Conservation (phyloP, 2,329 filamentous ascomycete species). For the Curvularia hawaiiensis region DNA sequence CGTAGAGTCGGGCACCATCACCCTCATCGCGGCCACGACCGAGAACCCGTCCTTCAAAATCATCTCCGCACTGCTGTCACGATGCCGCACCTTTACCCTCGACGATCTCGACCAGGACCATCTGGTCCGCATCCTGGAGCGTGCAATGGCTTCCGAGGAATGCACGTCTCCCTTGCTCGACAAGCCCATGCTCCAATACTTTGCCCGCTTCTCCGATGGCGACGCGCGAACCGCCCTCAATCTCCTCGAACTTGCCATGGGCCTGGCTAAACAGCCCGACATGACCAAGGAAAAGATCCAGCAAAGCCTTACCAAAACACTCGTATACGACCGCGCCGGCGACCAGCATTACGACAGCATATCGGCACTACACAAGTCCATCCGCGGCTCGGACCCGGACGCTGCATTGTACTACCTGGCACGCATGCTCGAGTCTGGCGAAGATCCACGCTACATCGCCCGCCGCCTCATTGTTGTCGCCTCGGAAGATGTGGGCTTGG, state of each 20-base stretch:
- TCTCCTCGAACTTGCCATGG: conserved; percentile 85
- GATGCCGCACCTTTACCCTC: conserved; percentile 90
- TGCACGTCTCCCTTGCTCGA: conserved; percentile 68
- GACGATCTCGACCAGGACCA: conserved; percentile 74
- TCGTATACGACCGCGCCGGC: conserved; percentile 92
- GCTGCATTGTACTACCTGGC: conserved; percentile 93
- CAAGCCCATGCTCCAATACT: conserved; percentile 76
- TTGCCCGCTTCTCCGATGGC: conserved; percentile 86
- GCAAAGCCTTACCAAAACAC: conserved; percentile 80
- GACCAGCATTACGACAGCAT: conserved; percentile 99
- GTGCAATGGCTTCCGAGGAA: conserved; percentile 71
- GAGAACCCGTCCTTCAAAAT: conserved; percentile 97
- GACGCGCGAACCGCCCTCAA: conserved; percentile 94
- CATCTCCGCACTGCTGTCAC: conserved; percentile 81
- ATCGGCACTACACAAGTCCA: conserved; percentile 94
- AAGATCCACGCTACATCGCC: conserved; percentile 91
- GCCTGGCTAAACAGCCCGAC: conserved; percentile 67
- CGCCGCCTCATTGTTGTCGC: conserved; percentile 93
- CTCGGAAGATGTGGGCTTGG: conserved; percentile 90
- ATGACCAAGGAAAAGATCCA: conserved; percentile 81
- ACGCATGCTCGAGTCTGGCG: conserved; percentile 92
- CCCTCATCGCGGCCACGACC: conserved; percentile 91
- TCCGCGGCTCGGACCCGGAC: conserved; percentile 84
- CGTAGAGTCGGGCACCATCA: conserved; percentile 89
- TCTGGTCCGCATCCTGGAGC: conserved; percentile 72